Base-by-base conservation (phyloP, 768 basidiomycete genomes). In the Trametes sanguinea region DNA sequence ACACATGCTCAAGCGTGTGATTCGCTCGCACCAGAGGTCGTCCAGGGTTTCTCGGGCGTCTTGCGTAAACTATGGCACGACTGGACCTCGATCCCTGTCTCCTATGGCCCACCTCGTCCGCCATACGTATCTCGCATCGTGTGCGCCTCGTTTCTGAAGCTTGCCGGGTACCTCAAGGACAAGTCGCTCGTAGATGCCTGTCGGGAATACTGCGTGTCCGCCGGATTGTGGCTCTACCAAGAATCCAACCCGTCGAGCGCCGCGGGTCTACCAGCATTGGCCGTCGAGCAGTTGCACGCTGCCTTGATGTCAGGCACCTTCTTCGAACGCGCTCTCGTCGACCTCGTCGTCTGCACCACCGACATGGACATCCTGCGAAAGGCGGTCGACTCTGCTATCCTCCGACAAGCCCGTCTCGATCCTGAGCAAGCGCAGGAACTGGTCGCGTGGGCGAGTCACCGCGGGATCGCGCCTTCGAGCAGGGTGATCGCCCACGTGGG, bases 21-120 rank as follows among this genome's bases (percentile, higher is more conserved):
- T 35, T 8, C 52, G 4, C 45, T 65, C 8, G 6, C 57, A 1
- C 22, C 40, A 37, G 54, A 60, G 2, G 42, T 61, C 14, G 32
- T 43, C 11, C 59, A 62, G 6, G 64, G 59, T 40, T 44, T 65
- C 22, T 60, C 43, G 7, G 43, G 54, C 13, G 51, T 68, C n/a
- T 37, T 68, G 22, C 50, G 58, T 8, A 70, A n/a, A 70, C 71
- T 67, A 73, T 81, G 42, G 54, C 69, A 7, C 65, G 73, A 57
- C 65, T 86, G 50, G 79, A 74, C 67, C 2, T 46, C 66, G 2
- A 48, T 51, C 7, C 3, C 35, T 29, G 42, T 27, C 35, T 16
- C 37, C 9, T 22, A 7, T 2, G 44, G 33, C 29, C 45, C 53
- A 14, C 47, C 27, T 47, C 64, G 59, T 6, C 54, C 53, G 5